Percentiles rank a stretch among this genome's conserved stretches.
These are phyloP conservation scores for Acanthamoeba rhysodes DNA, from an alignment of 208 protist species.

Conservation along the genomic window DNA sequence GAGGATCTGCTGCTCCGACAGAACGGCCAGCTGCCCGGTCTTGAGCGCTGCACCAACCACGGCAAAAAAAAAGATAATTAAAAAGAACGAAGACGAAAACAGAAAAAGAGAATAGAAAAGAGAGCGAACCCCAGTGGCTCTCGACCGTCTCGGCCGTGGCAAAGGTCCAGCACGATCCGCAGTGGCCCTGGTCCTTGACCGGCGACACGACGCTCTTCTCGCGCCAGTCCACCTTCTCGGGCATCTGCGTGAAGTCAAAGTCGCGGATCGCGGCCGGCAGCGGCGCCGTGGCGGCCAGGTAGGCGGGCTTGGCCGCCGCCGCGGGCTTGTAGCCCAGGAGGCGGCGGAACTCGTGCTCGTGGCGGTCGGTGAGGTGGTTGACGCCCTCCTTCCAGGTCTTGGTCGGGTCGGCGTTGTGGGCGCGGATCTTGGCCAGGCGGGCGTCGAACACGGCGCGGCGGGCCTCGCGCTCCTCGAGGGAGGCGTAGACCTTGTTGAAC, in stretches of 20 bases:
- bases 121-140: constrained; percentile 58
- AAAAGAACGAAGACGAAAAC: neutral
- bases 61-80: neutral
- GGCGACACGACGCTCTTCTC: constrained; percentile 75
- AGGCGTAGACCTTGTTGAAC: constrained; percentile 77
- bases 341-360: constrained; percentile 39
- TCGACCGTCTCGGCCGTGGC: constrained; percentile 83
- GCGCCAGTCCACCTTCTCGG: constrained; percentile 82
- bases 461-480: constrained; percentile 67
- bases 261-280: neutral
- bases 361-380: constrained; percentile 80
- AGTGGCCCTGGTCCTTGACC: constrained; percentile 85
- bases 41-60: constrained; percentile 37
- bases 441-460: constrained; percentile 70
- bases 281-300: neutral
- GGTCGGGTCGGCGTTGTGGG: constrained; percentile 80
- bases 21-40: constrained; percentile 76
- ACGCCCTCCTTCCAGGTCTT: constrained; percentile 79
- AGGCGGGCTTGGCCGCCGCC: neutral
- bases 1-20: constrained; percentile 82
- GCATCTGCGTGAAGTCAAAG: constrained; percentile 2
- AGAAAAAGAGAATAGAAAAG: neutral
- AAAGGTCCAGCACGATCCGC: constrained; percentile 82
- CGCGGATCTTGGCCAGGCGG: constrained; percentile 65
- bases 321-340: constrained; percentile 67